Evolutionary conservation across 768 basidiomycete genomes (phyloP), one percentile per base, ranked within the genome.

Genomic region (Coprinellus aureogranulatus): DNA sequence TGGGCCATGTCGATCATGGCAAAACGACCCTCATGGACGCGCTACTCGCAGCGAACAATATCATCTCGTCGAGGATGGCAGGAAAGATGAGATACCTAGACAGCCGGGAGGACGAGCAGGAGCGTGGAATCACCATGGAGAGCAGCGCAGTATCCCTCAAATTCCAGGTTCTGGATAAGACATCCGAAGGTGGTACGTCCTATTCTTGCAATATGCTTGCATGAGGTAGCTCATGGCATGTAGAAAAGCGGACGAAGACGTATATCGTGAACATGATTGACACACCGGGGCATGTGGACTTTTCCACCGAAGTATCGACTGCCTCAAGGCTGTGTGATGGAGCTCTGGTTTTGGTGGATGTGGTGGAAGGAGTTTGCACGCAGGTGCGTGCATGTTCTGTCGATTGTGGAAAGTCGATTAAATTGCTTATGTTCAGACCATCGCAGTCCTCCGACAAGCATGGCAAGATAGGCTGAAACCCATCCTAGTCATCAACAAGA

Each of bases 91-190:
- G 97, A 54, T 99, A 96, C 70, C 77, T 98, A 53, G 97, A 99
- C 68, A 92, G 89, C 58, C 81, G 97, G 62, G 94, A 98, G 68
- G 97, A 98, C 65, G 97, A 99, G 67, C 95, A 98, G 65, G 89
- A 98, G 72, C 78, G 97, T 50, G 97, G 97, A 2, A 99, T 99
- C 59, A 98, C 97, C 0, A 98, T 99, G 97, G 95, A 99, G 73
- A 93, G 92, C 62, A 94, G 92, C 69, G 95, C 97, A 0, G 89
- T 98, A 5, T 94, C 91, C 3, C 76, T 98, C 54, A 83, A 85
- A 60, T 99, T 97, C 66, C 88, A 90, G 61, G 90, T 92, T 55
- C 80, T 85, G 73, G 86, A 86, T 37, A 77, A 75, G 52, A 70
- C 67, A 37, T 63, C 65, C 23, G 72, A 80, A 37, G 86, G 81